phyloP scores from a whole-genome alignment of 768 basidiomycete species.

The Mycena epipterygia region DNA sequence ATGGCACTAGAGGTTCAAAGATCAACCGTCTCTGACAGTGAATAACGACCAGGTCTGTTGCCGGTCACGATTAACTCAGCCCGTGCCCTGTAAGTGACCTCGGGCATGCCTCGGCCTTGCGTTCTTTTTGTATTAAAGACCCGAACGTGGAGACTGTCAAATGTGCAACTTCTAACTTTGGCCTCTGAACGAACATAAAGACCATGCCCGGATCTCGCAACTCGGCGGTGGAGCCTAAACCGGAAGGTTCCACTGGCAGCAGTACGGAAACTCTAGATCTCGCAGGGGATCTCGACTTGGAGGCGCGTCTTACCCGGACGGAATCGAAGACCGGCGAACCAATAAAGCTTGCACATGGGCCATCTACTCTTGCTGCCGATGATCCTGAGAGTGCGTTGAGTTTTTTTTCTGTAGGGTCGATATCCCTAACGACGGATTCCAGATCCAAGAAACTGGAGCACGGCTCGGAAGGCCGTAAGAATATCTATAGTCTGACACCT shows the following conservation, averaged over 20 bases:
- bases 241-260: background rate
- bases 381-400: conserved; percentile 16
- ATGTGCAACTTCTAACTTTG: background rate
- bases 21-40: too few relatives aligned
- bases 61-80: too few relatives aligned
- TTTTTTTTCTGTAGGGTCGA: background rate
- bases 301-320: conserved; percentile 3
- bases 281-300: conserved; percentile 18
- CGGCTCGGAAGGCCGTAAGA: background rate
- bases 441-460: conserved; percentile 29
- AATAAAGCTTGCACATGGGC: background rate
- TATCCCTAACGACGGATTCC: background rate
- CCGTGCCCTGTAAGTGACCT: background rate
- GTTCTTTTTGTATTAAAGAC: background rate
- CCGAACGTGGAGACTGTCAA: background rate
- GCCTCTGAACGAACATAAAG: background rate
- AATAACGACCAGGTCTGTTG: background rate
- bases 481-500: background rate
- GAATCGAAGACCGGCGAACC: background rate
- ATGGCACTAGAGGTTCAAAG: too few relatives aligned
- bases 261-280: conserved; percentile 14
- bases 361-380: conserved; percentile 15
- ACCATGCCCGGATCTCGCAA: background rate
- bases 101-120: background rate
- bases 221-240: background rate